Conservation (phyloP, 1,139 yeast species). For the Kazachstania sp. region DNA sequence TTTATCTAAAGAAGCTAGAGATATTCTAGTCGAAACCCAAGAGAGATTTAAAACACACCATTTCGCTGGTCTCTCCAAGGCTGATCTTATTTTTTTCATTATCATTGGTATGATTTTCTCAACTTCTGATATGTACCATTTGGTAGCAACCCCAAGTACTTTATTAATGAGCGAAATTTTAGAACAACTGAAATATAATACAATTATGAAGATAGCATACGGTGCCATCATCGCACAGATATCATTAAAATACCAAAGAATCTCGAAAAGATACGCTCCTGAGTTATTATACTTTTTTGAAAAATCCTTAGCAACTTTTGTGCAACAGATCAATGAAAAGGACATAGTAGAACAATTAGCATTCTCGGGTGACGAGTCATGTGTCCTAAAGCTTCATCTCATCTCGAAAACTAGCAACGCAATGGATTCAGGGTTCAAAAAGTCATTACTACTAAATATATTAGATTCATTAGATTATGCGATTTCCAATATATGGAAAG, state of each 20-base stretch:
- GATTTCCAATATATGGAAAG: slow-evolving; percentile 48
- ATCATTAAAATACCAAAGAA: slow-evolving; percentile 61
- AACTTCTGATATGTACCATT: slow-evolving; percentile 91
- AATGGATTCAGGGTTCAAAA: slow-evolving; percentile 23
- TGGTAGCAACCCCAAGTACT: slow-evolving; percentile 77
- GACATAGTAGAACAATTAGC: slow-evolving; percentile 15
- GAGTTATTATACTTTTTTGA: slow-evolving; percentile 61
- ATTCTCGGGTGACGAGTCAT: slow-evolving; percentile 9
- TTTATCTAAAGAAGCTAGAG: slow-evolving; percentile 50
- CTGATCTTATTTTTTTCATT: slow-evolving; percentile 58
- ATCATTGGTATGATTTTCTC: slow-evolving; percentile 74
- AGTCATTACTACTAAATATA: slow-evolving; percentile 29
- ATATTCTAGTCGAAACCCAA: slow-evolving; percentile 42
- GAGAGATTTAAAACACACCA: slow-evolving; percentile 33
- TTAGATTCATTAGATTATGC: slow-evolving; percentile 27
- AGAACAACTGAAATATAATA: slow-evolving; percentile 39
- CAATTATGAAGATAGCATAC: slow-evolving; percentile 35
- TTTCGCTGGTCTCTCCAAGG: slow-evolving; percentile 16
- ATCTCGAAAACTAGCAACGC: slow-evolving; percentile 19
- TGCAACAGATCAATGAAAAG: slow-evolving; percentile 21
- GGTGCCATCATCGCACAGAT: slow-evolving; percentile 58
- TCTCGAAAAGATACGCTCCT: slow-evolving; percentile 75
- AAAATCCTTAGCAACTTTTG: slow-evolving; percentile 37
- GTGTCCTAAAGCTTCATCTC: slow-evolving; percentile 18
- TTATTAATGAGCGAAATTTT: slow-evolving; percentile 66